These are phyloP conservation scores for Keithomyces neogunnii DNA, from an alignment of 2,329 filamentous ascomycete genomes.

Conservation along the genomic window DNA sequence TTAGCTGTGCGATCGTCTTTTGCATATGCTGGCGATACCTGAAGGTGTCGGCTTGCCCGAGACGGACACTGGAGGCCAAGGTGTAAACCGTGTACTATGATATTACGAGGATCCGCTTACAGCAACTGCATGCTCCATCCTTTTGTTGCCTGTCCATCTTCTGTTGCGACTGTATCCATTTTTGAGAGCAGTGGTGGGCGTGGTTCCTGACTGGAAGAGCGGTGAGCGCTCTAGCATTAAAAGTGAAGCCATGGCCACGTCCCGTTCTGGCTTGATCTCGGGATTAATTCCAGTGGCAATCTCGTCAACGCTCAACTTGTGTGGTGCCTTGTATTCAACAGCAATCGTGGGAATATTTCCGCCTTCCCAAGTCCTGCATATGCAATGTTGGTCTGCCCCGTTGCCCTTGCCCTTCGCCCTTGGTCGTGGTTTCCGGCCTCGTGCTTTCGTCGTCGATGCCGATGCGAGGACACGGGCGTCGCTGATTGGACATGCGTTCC, in stretches of 20 bases:
- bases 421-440: constrained; percentile 1
- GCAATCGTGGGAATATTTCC: constrained; percentile 8
- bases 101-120: too few relatives aligned
- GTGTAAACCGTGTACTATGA: too few relatives aligned
- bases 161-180: too few relatives aligned
- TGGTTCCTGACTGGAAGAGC: too few relatives aligned
- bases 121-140: too few relatives aligned
- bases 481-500: constrained; percentile 14
- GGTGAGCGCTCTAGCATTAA: constrained; percentile 6
- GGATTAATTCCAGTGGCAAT: constrained; percentile 23
- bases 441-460: background rate
- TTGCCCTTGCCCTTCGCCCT: constrained; percentile 19
- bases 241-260: constrained; percentile 20
- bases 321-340: constrained; percentile 30
- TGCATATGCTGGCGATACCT: background rate
- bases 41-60: too few relatives aligned
- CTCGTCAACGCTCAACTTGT: constrained; percentile 25
- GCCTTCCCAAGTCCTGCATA: constrained; percentile 8
- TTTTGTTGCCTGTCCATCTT: too few relatives aligned
- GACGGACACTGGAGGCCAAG: too few relatives aligned
- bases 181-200: too few relatives aligned
- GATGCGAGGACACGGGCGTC: background rate
- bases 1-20: background rate
- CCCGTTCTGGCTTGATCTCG: constrained; percentile 23
- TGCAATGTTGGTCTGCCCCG: constrained; percentile 23